Base-by-base conservation (phyloP, 306 rosid genomes). In the Corylus heterophylla region DNA sequence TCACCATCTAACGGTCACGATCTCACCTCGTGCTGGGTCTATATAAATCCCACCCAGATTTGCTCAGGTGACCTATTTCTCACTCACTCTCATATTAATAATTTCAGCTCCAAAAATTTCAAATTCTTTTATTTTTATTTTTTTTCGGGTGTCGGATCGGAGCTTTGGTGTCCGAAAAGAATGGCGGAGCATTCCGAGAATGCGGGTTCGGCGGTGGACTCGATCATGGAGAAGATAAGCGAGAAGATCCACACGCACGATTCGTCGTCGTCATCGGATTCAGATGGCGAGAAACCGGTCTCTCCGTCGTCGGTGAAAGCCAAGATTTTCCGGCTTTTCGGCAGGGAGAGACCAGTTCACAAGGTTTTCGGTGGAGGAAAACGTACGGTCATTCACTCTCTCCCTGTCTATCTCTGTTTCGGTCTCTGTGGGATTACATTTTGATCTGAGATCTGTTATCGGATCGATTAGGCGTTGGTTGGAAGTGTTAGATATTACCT, bases 281-380 rank as follows among this genome's bases (percentile, higher is more conserved):
- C 94, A 8, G 97, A 87, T 37, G 77, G 83, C n/a, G 91, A 79
- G 63, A 88, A 87, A 72, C 80, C 86, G 8, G 84, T 63, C 0
- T 20, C 86, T 7, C 72, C 83, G 3, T 81, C 86, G 0, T 50
- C 92, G 0, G 47, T 76, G 7, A 88, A 90, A 90, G 76, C 84
- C 20, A 88, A 92, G 83, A 78, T 89, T 25, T 91, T 54, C 85
- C 91, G 98, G 27, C 86, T 95, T 42, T 92, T 95, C 63, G 98
- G 98, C 4, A 77, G 97, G 66, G 97, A 93, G 80, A 88, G 35
- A 58, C 97, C 98, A 0, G 90, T 91, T 45, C 97, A 93, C 76
- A 82, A 89, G 45, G 87, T 93, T 71, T 75, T 95, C 29, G 97
- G 98, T 66, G 99, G 98, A 4, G 99, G 98, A 85, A 93, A 91